These are phyloP conservation scores for Paramecium sonneborni DNA, from an alignment of 73 alveolate genomes.

Conservation along the genomic window DNA sequence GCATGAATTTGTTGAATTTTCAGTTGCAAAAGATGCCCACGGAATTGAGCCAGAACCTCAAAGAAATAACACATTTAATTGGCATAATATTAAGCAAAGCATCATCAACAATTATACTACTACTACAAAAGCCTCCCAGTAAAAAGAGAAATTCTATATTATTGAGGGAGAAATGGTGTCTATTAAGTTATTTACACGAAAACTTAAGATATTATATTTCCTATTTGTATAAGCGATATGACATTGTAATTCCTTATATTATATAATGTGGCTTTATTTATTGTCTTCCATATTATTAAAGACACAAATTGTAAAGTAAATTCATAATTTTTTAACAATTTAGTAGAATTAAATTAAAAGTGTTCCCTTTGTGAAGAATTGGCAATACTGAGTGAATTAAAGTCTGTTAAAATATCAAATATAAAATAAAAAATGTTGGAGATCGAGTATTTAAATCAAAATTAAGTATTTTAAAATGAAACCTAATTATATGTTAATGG, in stretches of 20 bases:
- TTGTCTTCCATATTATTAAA: not conserved
- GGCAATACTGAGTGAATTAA: not conserved
- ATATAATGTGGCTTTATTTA: conserved; percentile 56
- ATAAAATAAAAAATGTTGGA: not conserved
- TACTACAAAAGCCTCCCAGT: not conserved
- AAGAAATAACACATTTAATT: not conserved
- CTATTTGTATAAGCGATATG: conserved; percentile 58
- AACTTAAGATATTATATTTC: conserved; percentile 20
- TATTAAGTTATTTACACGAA: not conserved
- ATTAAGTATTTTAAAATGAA: not conserved
- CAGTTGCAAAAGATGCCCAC: not conserved
- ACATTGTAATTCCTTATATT: conserved; percentile 24
- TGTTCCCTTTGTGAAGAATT: conserved; percentile 58
- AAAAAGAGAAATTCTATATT: not conserved
- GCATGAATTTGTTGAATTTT: not conserved
- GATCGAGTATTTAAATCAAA: not conserved
- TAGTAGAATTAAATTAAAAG: not conserved
- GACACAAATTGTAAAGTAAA: conserved; percentile 30
- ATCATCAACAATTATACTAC: not conserved
- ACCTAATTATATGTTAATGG: not conserved
- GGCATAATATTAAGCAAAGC: not conserved
- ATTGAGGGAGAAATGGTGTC: not conserved
- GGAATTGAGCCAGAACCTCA: not conserved
- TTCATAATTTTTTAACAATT: conserved; percentile 13
- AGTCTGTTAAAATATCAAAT: not conserved